Conservation (phyloP, 169 alveolate species). For the Plasmodium reichenowi region DNA sequence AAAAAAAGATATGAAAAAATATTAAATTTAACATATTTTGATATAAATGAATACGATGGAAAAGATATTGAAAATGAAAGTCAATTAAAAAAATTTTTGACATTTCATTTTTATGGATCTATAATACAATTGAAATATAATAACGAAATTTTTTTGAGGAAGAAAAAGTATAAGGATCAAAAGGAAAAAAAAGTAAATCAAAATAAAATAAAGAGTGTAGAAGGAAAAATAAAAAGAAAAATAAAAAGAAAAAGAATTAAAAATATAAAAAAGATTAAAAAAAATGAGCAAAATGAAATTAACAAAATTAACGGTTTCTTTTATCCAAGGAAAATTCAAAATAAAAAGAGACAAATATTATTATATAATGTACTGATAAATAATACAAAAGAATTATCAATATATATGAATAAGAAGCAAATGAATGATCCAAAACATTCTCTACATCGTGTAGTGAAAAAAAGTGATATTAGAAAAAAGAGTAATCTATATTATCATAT, state of each 20-base stretch:
- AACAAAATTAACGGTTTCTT: background rate
- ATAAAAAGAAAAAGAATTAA: background rate
- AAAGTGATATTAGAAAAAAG: no score
- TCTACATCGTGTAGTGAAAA: no score
- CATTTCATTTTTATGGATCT: constrained; percentile 46
- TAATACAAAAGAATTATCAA: no score
- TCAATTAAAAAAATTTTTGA: constrained; percentile 27
- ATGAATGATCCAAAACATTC: no score
- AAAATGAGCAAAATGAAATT: background rate
- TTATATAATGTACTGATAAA: no score
- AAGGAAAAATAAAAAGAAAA: background rate
- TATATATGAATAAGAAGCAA: no score
- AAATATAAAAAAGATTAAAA: background rate
- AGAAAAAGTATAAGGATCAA: constrained; percentile 9
- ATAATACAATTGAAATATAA: constrained; percentile 70
- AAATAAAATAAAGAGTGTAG: background rate
- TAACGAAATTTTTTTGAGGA: constrained; percentile 9
- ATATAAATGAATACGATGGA: constrained; percentile 21
- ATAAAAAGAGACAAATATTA: no score
- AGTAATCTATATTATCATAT: no score
- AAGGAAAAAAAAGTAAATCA: background rate
- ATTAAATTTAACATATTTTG: constrained; percentile 28
- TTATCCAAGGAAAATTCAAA: no score
- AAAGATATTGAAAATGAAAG: background rate
- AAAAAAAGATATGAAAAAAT: constrained; percentile 21